phyloP scores from a whole-genome alignment of 129 eudicot species.

The Centaurea solstitialis region DNA sequence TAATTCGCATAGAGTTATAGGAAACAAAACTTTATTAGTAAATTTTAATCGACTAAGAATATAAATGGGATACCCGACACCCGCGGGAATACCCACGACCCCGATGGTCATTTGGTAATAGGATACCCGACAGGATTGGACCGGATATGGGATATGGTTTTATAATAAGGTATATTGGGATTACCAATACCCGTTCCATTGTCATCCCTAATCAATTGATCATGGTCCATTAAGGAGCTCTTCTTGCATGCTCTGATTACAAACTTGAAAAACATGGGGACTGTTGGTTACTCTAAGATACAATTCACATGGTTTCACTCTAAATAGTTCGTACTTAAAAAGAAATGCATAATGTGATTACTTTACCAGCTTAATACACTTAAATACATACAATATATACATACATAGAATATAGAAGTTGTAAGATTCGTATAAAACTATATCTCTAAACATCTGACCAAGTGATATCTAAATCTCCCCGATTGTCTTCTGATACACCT shows the following conservation, averaged over 20 bases:
- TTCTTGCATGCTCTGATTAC: neutral
- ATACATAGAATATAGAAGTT: neutral
- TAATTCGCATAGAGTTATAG: no score
- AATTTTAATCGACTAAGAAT: no score
- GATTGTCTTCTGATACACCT: constrained; percentile 10
- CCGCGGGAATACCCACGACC: no score
- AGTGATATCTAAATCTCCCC: constrained; percentile 30
- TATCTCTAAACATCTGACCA: constrained; percentile 14
- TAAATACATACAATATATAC: neutral
- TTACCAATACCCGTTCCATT: no score
- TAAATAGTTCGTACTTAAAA: neutral
- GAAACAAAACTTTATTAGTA: no score
- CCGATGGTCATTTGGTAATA: no score
- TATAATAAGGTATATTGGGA: no score
- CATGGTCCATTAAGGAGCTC: neutral
- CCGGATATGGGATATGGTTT: no score
- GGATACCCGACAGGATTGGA: no score
- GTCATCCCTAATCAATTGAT: no score
- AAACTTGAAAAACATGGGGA: neutral
- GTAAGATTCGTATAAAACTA: neutral
- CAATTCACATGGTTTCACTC: neutral
- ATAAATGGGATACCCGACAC: no score
- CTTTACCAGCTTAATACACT: neutral
- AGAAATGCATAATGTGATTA: neutral
- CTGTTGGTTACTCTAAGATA: neutral